Percentiles rank a stretch among this genome's conserved stretches.
These are phyloP conservation scores for Globisporangium takayamanum DNA, from an alignment of 352 stramenopile genomes.

Conservation along the genomic window DNA sequence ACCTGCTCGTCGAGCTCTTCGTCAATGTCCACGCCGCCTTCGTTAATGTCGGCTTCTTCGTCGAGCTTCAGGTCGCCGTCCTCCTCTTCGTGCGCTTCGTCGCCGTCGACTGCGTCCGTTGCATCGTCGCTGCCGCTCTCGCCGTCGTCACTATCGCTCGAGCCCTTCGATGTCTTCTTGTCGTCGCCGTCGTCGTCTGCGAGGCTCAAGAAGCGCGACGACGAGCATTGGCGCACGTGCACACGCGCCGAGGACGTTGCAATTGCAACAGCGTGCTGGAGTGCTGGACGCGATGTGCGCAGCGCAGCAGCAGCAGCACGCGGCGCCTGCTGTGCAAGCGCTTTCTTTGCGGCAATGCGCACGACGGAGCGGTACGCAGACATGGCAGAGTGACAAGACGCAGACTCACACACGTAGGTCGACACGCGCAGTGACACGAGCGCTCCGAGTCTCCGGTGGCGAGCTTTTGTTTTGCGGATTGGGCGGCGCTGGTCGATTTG, in stretches of 20 bases:
- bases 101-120: conserved; percentile 17
- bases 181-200: conserved; percentile 60
- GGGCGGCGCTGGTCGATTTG: conserved; percentile 2
- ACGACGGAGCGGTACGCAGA: conserved; percentile 22
- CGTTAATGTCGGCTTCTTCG: conserved; percentile 56
- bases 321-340: conserved; percentile 1
- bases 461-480: not conserved
- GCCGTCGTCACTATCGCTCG: conserved; percentile 15
- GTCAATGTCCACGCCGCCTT: conserved; percentile 58
- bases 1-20: conserved; percentile 69
- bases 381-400: conserved; percentile 7
- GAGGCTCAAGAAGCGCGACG: conserved; percentile 74
- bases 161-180: conserved; percentile 14
- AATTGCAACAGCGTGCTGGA: not conserved
- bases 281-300: not conserved
- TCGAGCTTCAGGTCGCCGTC: conserved; percentile 65
- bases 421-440: not conserved
- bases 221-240: conserved; percentile 29
- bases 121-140: conserved; percentile 20
- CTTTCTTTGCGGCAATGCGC: conserved; percentile 12
- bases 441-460: too few relatives aligned
- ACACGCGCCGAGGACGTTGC: not conserved
- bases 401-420: not conserved
- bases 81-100: conserved; percentile 33
- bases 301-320: conserved; percentile 3